These are phyloP conservation scores for Neocallimastix lanati DNA, from an alignment of 192 early-diverging fungal species.

Conservation along the genomic window DNA sequence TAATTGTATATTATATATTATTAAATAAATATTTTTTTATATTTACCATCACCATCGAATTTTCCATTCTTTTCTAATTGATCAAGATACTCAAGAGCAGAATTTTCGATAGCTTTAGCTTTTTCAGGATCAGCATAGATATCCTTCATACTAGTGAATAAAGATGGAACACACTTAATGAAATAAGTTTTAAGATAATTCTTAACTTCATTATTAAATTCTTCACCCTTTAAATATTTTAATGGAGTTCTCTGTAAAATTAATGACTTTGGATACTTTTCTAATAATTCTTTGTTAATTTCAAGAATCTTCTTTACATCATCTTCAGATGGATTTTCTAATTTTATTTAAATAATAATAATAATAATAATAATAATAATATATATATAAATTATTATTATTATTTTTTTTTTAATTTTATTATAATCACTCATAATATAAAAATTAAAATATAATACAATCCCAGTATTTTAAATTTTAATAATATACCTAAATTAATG, in stretches of 20 bases:
- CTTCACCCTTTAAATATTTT: conserved; percentile 46
- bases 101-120: conserved; percentile 38
- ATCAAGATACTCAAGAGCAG: conserved; percentile 42
- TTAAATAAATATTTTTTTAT: neutral
- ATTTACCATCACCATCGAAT: conserved; percentile 9
- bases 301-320: conserved; percentile 11
- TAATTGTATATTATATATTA: neutral
- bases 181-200: conserved; percentile 50
- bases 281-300: conserved; percentile 24
- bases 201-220: conserved; percentile 29
- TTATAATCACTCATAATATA: too few species aligned
- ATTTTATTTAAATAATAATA: too few species aligned
- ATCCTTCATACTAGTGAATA: conserved; percentile 65
- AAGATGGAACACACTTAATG: conserved; percentile 83
- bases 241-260: conserved; percentile 59
- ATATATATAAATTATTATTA: too few species aligned
- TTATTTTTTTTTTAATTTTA: too few species aligned
- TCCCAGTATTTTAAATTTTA: too few species aligned
- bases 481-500: neutral
- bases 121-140: conserved; percentile 50
- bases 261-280: conserved; percentile 67
- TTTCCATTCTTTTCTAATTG: conserved; percentile 21
- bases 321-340: conserved; percentile 3
- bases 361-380: too few species aligned
- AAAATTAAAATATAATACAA: too few species aligned